Evolutionary conservation across 2,329 filamentous ascomycete genomes (phyloP), one percentile per base, ranked within the genome.

Genomic region (Colletotrichum sp.): DNA sequence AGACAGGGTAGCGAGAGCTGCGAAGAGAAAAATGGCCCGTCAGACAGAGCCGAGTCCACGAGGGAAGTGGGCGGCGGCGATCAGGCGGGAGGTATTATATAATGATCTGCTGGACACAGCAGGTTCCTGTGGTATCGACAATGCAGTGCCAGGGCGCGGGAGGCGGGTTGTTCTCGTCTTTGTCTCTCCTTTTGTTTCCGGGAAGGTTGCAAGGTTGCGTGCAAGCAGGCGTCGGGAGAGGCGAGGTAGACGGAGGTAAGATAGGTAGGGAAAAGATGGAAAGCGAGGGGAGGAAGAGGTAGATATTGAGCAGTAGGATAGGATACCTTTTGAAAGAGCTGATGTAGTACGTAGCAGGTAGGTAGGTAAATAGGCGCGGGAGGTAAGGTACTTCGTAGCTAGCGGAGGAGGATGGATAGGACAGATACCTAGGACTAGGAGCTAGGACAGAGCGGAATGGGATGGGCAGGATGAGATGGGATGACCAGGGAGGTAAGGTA

Each of bases 1-100:
- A 73, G 74, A 76, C 70, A 68, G 69, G 74, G 70, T 65, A 69
- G 74, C 58, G 70, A 73, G 70, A 61, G 71, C 13, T 43, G 22
- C 39, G n/a, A 30, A 71, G 43, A 67, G 58, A 48, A 58, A 22
- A 62, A 68, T n/a, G 43, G 71, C 52, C 62, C 27, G 67, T 74
- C 60, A 34, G 36, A 34, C 32, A 58, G 62, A 28, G 55, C 25
- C 43, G 34, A 56, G 9, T 15, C 36, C 22, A 36, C 7, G 18
- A 22, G 70, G 36, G 18, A 36, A 71, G 58, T 25, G 69, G 43
- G 70, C 43, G 30, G 58, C 28, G 58, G 58, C 27, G 32, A 66
- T 56, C 34, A 32, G 66, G 66, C 66, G 66, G 52, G 52, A 70
- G 30, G 39, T 74, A 39, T 75, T 73, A 73, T 75, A 75, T 48